Percentiles rank a stretch among this genome's conserved stretches.
phyloP scores from a whole-genome alignment of 2,329 filamentous ascomycete genomes.

The Hawksworthiomyces lignivorus region DNA sequence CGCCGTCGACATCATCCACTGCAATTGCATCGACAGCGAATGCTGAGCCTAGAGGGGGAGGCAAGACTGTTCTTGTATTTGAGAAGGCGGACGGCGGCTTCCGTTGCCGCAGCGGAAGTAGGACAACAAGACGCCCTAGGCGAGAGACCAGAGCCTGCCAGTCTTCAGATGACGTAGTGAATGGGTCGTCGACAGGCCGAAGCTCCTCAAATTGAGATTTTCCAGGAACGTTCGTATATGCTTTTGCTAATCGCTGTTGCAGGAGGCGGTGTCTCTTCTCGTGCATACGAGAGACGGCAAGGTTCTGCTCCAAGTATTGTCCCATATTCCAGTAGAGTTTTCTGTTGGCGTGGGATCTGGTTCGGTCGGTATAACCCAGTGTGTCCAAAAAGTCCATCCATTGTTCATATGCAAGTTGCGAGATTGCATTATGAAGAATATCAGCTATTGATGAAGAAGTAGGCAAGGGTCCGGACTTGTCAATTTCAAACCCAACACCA shows the following conservation, averaged over 20 bases:
- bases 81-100: background rate
- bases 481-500: too few relatives aligned
- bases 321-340: slow-evolving; percentile 24
- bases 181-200: background rate
- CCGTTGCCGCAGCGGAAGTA: slow-evolving; percentile 15
- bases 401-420: slow-evolving; percentile 20
- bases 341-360: background rate
- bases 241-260: background rate
- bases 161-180: slow-evolving; percentile 10
- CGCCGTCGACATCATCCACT: background rate
- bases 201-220: too few relatives aligned
- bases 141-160: slow-evolving; percentile 27
- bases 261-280: slow-evolving; percentile 6
- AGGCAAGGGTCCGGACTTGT: too few relatives aligned
- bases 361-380: slow-evolving; percentile 10
- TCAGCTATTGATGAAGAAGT: background rate
- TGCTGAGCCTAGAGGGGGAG: background rate
- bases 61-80: background rate
- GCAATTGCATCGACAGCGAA: background rate
- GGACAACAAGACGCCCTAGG: slow-evolving; percentile 19
- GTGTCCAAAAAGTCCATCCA: slow-evolving; percentile 31
- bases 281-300: slow-evolving; percentile 14
- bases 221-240: too few relatives aligned
- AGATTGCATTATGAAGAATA: slow-evolving; percentile 14
- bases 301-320: slow-evolving; percentile 28